These are phyloP conservation scores for Triticum monococcum DNA, from an alignment of 176 grass and related monocot species.

Conservation along the genomic window DNA sequence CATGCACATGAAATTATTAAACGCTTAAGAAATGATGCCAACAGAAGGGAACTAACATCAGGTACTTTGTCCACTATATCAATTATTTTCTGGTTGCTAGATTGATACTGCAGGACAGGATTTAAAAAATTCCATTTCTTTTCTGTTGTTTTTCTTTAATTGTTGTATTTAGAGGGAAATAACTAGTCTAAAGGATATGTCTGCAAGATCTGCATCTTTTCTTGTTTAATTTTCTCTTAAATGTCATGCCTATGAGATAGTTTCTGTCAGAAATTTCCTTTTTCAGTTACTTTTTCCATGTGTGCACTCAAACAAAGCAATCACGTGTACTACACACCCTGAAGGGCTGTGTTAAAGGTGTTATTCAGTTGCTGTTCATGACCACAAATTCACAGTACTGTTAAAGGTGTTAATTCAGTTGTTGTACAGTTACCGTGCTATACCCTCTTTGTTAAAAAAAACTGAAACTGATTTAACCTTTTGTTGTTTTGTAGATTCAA, in stretches of 20 bases:
- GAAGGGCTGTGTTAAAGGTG: constrained; percentile 16
- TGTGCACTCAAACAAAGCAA: constrained; percentile 19
- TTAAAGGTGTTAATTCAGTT: constrained; percentile 5
- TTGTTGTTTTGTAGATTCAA: constrained; percentile 42
- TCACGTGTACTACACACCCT: neutral
- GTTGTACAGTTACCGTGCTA: neutral
- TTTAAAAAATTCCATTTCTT: constrained; percentile 25
- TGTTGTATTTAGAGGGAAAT: constrained; percentile 8
- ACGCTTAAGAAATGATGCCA: constrained; percentile 61
- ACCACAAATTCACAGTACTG: neutral
- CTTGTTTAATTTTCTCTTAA: neutral
- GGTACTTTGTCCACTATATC: constrained; percentile 39
- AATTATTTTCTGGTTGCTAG: constrained; percentile 1
- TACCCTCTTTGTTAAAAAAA: constrained; percentile 7
- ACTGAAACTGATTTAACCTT: constrained; percentile 5
- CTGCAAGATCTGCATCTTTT: neutral
- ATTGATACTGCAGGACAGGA: constrained; percentile 1
- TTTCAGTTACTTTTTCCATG: neutral
- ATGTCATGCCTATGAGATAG: constrained; percentile 15
- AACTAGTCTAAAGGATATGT: constrained; percentile 6
- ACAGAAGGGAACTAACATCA: constrained; percentile 43
- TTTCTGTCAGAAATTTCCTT: constrained; percentile 10
- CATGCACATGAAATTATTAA: constrained; percentile 93
- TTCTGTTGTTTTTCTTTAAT: neutral
- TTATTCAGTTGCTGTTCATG: neutral